These are phyloP conservation scores for Silene uniflora DNA, from an alignment of 148 eudicot genomes.

Conservation along the genomic window DNA sequence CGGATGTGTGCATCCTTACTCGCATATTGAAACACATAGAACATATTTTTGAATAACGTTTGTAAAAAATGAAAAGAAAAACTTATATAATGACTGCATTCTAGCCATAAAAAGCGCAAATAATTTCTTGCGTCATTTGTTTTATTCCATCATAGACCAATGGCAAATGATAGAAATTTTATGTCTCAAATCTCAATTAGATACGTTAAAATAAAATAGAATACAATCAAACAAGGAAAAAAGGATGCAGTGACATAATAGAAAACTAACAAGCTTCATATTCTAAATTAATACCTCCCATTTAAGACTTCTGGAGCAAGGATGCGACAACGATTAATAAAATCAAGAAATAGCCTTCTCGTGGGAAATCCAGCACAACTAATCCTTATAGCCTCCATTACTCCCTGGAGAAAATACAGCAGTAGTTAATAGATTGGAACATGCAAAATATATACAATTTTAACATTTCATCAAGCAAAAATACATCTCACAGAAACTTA, in stretches of 20 bases:
- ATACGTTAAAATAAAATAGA: background rate
- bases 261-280: background rate
- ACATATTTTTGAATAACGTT: too few relatives aligned
- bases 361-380: conserved; percentile 98
- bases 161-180: background rate
- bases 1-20: background rate
- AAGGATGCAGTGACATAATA: background rate
- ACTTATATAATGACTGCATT: too few relatives aligned
- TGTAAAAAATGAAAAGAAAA: too few relatives aligned
- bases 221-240: background rate
- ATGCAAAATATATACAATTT: background rate
- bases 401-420: conserved; percentile 56
- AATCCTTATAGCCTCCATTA: conserved; percentile 98
- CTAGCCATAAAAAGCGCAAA: too few relatives aligned
- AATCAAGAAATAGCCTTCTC: conserved; percentile 72
- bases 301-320: conserved; percentile 65
- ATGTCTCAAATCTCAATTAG: background rate
- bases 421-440: conserved; percentile 10
- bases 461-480: background rate
- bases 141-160: background rate
- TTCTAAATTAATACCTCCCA: conserved; percentile 53
- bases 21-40: background rate
- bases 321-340: conserved; percentile 62
- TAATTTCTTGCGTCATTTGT: background rate
- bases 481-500: conserved; percentile 26